Evolutionary conservation across 106 monocot genomes (phyloP).

Genomic region (Dioscorea alata): DNA sequence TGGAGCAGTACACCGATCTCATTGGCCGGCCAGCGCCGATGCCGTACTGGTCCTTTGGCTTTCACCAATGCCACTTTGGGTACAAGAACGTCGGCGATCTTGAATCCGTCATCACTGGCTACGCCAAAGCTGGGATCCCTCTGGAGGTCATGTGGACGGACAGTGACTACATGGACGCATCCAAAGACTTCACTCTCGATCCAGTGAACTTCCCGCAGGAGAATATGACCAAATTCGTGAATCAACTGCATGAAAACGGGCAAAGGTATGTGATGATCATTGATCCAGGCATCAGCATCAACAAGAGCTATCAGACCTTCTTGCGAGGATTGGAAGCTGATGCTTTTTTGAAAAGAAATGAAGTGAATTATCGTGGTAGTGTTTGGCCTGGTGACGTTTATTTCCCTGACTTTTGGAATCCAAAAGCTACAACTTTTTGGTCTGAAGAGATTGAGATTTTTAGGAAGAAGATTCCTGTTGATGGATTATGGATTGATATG

Average conservation of each 20-base stretch:
- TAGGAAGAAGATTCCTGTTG: conserved; percentile 38
- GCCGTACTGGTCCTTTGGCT: conserved; percentile 26
- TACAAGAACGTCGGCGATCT: conserved; percentile 57
- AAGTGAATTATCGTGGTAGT: conserved; percentile 23
- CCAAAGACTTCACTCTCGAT: conserved; percentile 80
- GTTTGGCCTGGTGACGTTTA: conserved; percentile 70
- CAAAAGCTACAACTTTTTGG: conserved; percentile 46
- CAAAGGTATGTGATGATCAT: conserved; percentile 72
- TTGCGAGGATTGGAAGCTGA: conserved; percentile 30
- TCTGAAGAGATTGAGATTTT: conserved; percentile 46
- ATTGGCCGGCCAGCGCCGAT: conserved; percentile 15
- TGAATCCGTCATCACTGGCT: conserved; percentile 53
- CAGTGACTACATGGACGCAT: conserved; percentile 83
- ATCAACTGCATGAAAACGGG: conserved; percentile 46
- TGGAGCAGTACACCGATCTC: conserved; percentile 19
- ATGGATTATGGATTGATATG: conserved; percentile 91
- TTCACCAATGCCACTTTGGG: conserved; percentile 60
- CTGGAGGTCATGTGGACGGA: conserved; percentile 74
- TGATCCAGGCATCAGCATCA: conserved; percentile 57
- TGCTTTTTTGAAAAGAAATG: conserved; percentile 46
- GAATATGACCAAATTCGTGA: conserved; percentile 46
- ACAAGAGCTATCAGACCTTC: conserved; percentile 41
- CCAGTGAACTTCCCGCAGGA: conserved; percentile 58
- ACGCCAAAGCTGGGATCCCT: conserved; percentile 50
- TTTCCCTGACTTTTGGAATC: conserved; percentile 76